Base-by-base conservation (phyloP, 75 land plant species). In the Pseudotsuga menziesii region DNA sequence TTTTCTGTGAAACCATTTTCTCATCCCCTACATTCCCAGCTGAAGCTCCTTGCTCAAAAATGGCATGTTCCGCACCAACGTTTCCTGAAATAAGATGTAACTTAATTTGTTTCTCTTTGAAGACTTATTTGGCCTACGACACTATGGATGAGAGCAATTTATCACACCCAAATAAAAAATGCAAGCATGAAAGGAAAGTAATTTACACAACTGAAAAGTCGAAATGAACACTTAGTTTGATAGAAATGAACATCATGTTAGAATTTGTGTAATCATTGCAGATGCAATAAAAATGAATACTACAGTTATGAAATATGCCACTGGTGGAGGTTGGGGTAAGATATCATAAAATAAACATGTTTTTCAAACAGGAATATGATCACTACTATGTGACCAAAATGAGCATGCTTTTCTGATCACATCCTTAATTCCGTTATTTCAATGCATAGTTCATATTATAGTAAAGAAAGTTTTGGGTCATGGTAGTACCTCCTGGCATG, bases 1-100 rank as follows among this genome's bases (percentile, higher is more conserved):
- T 92, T 74, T 83, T 88, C 63, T 86, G 82, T 63, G 80, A 77
- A 35, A 92, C 84, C 22, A 88, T 57, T 64, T 83, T 94, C 73
- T 86, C 85, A 72, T 86, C 86, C 22, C 92, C 92, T 15, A 88
- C 91, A 81, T 90, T 90, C 26, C 92, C 92, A 26, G 95, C 97
- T 59, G 97, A 94, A 20, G 97, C 97, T 39, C 97, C 97, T 82
- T 94, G 97, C 88, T 94, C 97, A 81, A 94, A 94, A 17, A 94
- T 82, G 29, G 97, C 94, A 83, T 88, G 83, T 75, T 92, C 89
- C 52, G 91, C 91, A 25, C 97, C 97, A 20, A 94, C 97, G 70
- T 94, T 94, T 2, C 97, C 97, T 94, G 89, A 23, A 85, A 29
- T 20, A 72, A 72, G 48, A 41, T 73, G 20, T 15, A 73, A 5